A percentile compares a stretch with the other conserved stretches of the same genome.
Evolutionary conservation across 148 eudicot species (phyloP).

Genomic region (Cornus florida): DNA sequence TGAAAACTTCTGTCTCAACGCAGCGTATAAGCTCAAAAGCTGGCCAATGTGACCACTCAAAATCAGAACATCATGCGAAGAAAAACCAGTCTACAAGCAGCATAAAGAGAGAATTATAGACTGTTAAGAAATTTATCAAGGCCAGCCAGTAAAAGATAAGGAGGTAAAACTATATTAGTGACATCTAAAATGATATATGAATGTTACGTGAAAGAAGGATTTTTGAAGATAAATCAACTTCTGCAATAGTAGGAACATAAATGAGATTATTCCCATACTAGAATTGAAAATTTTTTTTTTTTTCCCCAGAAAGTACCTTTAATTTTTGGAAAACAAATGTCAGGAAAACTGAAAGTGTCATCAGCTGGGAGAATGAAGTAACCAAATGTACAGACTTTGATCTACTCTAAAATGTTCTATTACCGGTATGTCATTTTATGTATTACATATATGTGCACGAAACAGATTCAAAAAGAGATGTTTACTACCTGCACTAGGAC

Average conservation of each 20-base stretch:
- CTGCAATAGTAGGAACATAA: neutral
- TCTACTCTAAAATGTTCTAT: neutral
- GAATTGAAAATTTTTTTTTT: neutral
- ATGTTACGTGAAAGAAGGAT: neutral
- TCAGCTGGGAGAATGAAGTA: neutral
- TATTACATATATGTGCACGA: too few species aligned
- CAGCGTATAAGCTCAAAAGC: constrained; percentile 78
- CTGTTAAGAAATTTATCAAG: neutral
- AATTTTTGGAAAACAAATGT: neutral
- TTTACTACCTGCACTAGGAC: constrained; percentile 68
- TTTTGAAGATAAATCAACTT: neutral
- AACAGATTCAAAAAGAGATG: neutral
- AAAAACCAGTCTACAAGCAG: constrained; percentile 77
- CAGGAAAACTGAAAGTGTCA: neutral
- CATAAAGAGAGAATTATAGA: constrained; percentile 9
- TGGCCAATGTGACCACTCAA: constrained; percentile 82
- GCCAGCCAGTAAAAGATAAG: constrained; percentile 12
- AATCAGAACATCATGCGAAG: constrained; percentile 78
- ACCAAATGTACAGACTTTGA: neutral
- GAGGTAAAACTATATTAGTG: neutral
- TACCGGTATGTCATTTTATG: neutral
- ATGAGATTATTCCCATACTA: neutral
- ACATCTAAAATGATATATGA: neutral
- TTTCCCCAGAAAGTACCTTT: neutral
- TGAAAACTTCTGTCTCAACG: constrained; percentile 76